Evolutionary conservation across 495 filamentous ascomycete species (phyloP).

Genomic region (Neurospora sp.): DNA sequence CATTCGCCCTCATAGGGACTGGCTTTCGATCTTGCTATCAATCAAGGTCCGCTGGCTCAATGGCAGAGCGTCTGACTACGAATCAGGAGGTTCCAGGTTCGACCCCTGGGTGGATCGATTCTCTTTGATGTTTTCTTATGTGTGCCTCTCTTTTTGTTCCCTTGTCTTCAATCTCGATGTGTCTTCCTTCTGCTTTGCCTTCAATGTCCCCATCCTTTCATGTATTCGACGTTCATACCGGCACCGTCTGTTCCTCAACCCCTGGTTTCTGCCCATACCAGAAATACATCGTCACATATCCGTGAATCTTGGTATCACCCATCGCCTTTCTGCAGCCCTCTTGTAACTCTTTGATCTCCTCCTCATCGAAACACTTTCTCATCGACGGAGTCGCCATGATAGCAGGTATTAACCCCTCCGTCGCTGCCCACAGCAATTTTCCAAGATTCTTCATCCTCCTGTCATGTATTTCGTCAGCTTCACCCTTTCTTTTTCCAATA

Average conservation of each 20-base stretch:
- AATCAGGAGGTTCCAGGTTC: background rate
- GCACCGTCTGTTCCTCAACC: background rate
- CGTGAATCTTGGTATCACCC: constrained; percentile 39
- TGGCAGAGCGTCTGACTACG: background rate
- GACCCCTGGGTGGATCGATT: background rate
- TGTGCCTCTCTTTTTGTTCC: background rate
- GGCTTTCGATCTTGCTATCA: background rate
- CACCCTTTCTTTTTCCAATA: background rate
- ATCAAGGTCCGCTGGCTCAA: background rate
- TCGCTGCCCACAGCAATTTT: constrained; percentile 22
- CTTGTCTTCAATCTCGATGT: background rate
- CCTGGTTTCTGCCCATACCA: constrained; percentile 25
- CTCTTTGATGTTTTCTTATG: background rate
- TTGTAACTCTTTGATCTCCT: constrained; percentile 44
- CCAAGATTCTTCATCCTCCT: constrained; percentile 22
- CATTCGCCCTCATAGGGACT: background rate
- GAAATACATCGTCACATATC: constrained; percentile 26
- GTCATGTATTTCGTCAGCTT: background rate
- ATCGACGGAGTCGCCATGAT: constrained; percentile 34
- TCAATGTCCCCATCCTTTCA: background rate
- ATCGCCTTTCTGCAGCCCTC: constrained; percentile 44
- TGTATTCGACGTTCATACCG: background rate
- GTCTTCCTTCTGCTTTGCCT: background rate
- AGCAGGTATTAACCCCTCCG: constrained; percentile 37
- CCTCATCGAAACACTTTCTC: constrained; percentile 7